A percentile compares a stretch with the other conserved stretches of the same genome.
phyloP scores from a whole-genome alignment of 495 filamentous ascomycete species.

The Penicillium pancosmium region DNA sequence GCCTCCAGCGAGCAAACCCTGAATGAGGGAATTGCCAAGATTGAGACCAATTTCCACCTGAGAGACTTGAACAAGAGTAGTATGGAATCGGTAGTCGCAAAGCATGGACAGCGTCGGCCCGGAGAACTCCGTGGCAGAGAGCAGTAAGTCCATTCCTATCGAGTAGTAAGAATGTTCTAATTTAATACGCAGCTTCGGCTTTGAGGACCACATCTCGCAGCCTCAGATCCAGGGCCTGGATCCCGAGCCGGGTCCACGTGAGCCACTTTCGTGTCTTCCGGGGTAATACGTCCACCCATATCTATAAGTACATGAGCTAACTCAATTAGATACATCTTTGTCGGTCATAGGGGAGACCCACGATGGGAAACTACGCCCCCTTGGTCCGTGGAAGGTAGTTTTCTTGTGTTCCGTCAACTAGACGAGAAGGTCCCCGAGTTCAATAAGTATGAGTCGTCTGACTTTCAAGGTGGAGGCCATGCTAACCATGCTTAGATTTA shows the following conservation, averaged over 20 bases:
- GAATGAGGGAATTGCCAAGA: constrained; percentile 1
- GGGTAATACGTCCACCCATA: constrained; percentile 20
- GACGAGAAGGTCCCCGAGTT: constrained; percentile 38
- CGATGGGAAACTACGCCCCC: constrained; percentile 10
- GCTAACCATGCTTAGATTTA: constrained; percentile 18
- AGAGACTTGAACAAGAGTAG: constrained; percentile 10
- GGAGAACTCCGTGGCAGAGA: constrained; percentile 14
- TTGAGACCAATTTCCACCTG: constrained; percentile 15
- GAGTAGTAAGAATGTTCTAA: neutral
- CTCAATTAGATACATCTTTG: constrained; percentile 17
- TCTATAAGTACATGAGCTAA: neutral
- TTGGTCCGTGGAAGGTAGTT: constrained; percentile 42
- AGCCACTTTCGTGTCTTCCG: constrained; percentile 20
- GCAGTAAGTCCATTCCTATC: constrained; percentile 13
- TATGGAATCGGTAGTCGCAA: constrained; percentile 4
- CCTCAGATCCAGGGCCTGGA: constrained; percentile 34
- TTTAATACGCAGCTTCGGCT: constrained; percentile 31
- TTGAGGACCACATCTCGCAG: constrained; percentile 35
- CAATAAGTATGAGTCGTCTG: constrained; percentile 18
- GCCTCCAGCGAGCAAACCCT: constrained; percentile 6
- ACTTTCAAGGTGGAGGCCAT: neutral
- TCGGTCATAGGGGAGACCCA: constrained; percentile 16
- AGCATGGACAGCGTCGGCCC: constrained; percentile 11
- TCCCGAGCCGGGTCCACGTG: constrained; percentile 9
- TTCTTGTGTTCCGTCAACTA: constrained; percentile 40